Evolutionary conservation across 257 asterid genomes (phyloP), one percentile per base, ranked within the genome.

Genomic region (Scutellaria barbata): DNA sequence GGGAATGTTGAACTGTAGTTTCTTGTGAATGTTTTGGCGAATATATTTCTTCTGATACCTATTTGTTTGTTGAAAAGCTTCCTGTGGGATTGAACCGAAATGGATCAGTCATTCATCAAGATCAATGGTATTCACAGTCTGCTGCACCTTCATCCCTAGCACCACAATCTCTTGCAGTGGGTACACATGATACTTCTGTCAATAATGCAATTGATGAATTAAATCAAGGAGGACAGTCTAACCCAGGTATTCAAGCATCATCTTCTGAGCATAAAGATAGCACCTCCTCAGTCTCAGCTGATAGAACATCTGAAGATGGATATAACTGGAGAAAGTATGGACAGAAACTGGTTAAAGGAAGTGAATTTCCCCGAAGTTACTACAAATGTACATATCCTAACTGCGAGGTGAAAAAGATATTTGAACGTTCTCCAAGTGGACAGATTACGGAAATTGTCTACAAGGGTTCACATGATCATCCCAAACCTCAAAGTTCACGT

Each of bases 251-350:
- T 54, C 93, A 85, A 40, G 80, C 77, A 16, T 80, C 96, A 25
- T 76, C 76, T 37, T 69, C 94, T 66, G 92, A 89, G 62, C 78
- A 79, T 58, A 87, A 84, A 84, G 95, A 88, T 64, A 54, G 75
- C 41, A 63, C 57, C 63, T 57, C 91, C 61, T 71, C 85, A 17
- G 81, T 81, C 69, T 57, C 89, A 45, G 81, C 82, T 75, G 98
- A 94, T 13, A 89, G 85, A 85, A 86, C 98, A 75, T 85, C 94
- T 8, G 96, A 93, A 22, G 98, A 93, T 84, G 95, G 95, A 71
- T 93, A 83, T 87, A 93, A 90, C 86, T 93, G 97, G 98, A 85
- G 97, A 70, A 93, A 93, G 86, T 93, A 93, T 81, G 98, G 98
- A 60, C 98, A 93, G 87, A 93, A 93, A 80, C 92, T 90, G 76